phyloP scores from a whole-genome alignment of 208 protist genomes.

The Acanthamoeba sp. region DNA sequence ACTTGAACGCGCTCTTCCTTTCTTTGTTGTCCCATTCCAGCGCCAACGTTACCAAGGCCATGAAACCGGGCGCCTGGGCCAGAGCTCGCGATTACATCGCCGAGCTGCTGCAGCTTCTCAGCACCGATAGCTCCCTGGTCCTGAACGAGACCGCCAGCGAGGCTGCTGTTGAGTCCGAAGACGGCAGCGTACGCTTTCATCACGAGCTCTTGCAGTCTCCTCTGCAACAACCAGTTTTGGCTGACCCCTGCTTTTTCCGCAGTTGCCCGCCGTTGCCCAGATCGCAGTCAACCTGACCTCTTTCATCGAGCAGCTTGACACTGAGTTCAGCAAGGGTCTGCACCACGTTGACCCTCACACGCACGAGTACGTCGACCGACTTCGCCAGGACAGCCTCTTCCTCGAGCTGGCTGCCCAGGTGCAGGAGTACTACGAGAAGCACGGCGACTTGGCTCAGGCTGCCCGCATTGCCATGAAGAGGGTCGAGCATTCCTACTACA shows the following conservation, averaged over 20 bases:
- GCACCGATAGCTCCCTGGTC: background rate
- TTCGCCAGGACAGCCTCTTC: conserved; percentile 87
- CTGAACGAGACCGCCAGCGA: conserved; percentile 51
- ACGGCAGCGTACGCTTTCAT: conserved; percentile 3
- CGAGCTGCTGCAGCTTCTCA: conserved; percentile 44
- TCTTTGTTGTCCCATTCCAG: background rate
- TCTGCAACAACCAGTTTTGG: background rate
- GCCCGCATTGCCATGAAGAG: conserved; percentile 84
- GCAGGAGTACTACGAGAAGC: conserved; percentile 82
- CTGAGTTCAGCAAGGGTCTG: conserved; percentile 89
- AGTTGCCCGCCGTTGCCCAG: background rate
- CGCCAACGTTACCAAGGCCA: conserved; percentile 71
- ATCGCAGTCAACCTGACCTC: conserved; percentile 85
- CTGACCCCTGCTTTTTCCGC: background rate
- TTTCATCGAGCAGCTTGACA: conserved; percentile 89
- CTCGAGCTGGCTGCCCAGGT: conserved; percentile 77
- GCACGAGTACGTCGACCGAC: conserved; percentile 87
- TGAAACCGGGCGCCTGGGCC: conserved; percentile 27
- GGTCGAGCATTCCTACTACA: conserved; percentile 91
- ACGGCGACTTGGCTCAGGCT: conserved; percentile 17
- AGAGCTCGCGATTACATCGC: background rate
- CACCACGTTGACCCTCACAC: conserved; percentile 90
- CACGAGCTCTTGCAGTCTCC: background rate
- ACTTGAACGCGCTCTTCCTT: background rate
- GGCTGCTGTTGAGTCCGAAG: background rate